Evolutionary conservation across 495 filamentous ascomycete species (phyloP), one percentile per base, ranked within the genome.

Genomic region (Aspergillus taichungensis): DNA sequence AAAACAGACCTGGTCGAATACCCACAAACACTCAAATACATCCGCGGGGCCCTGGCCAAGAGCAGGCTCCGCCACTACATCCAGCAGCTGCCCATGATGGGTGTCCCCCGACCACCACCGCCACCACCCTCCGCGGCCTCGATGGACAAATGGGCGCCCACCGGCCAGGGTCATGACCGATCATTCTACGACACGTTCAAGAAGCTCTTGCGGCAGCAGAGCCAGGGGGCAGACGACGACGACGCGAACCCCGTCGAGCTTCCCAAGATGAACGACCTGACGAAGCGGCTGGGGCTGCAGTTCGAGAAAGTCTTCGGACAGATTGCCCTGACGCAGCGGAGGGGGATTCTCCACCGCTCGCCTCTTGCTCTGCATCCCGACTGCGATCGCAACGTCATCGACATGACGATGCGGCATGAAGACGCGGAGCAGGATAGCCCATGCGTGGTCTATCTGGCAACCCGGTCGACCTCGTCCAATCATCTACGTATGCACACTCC

Each of bases 321-420:
- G 41, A 80, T 81, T 45, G 75, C 78, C 7, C 62, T 74, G 39
- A 75, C 78, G 10, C 77, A 79, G 55, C 71, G 71, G 39, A 63
- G 78, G 39, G 73, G 74, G 18, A 71, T 82, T 34, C 61, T 79
- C 12, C 66, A 80, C 50, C 73, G 71, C 8, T 68, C 67, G 12
- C 66, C 74, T 13, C 48, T 79, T 30, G 57, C 51, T 2, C 61
- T 80, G 31, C 62, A 71, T 41, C 34, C 50, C 18, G 66, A 71
- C 29, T 71, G 68, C 49, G 69, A 74, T 47, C 43, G 42, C 10
- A 45, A 45, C 28, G 56, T 69, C 18, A 42, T 64, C 31, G 68
- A 71, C 47, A 32, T 67, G 6, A 57, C 54, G 13, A 62, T 71
- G 53, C 56, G 57, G 29, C 65, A 61, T 36, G 67, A 69, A 59